Evolutionary conservation across 371 early-diverging fungal species (phyloP).

Genomic region (Mucor plumbeus): DNA sequence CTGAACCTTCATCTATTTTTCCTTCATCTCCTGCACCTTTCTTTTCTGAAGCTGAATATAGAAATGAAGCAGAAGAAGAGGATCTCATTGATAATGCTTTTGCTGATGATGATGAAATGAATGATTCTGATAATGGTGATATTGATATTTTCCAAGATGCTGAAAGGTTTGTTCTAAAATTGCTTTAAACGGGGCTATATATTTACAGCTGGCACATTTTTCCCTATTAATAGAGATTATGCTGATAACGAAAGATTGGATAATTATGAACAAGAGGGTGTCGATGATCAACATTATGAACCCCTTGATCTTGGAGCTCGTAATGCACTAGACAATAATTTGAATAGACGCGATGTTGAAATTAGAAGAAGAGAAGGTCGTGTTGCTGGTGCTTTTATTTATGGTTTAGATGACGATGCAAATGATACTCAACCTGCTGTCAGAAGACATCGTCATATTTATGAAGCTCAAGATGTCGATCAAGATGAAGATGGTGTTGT

Average conservation of each 20-base stretch:
- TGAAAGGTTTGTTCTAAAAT: conserved; percentile 54
- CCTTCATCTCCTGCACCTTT: conserved; percentile 54
- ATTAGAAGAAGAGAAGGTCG: conserved; percentile 72
- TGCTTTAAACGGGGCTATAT: background rate
- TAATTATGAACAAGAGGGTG: conserved; percentile 74
- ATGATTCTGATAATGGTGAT: conserved; percentile 70
- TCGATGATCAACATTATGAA: conserved; percentile 82
- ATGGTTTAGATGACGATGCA: conserved; percentile 66
- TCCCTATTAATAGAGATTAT: conserved; percentile 68
- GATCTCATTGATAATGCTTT: conserved; percentile 37
- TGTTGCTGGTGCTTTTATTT: conserved; percentile 87
- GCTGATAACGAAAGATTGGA: conserved; percentile 75
- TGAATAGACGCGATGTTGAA: conserved; percentile 85
- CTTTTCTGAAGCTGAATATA: conserved; percentile 50
- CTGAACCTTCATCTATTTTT: conserved; percentile 44
- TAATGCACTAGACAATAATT: conserved; percentile 75
- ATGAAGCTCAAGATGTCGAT: conserved; percentile 62
- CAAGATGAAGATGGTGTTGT: conserved; percentile 69
- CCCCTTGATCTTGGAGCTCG: conserved; percentile 75
- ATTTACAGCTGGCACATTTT: background rate
- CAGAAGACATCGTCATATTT: conserved; percentile 65
- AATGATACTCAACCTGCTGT: conserved; percentile 64
- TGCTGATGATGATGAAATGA: conserved; percentile 46
- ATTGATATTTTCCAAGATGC: conserved; percentile 87
- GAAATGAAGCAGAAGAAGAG: conserved; percentile 44